These are phyloP conservation scores for Raphanus hybrid DNA, from an alignment of 441 rosid genomes.

Conservation along the genomic window DNA sequence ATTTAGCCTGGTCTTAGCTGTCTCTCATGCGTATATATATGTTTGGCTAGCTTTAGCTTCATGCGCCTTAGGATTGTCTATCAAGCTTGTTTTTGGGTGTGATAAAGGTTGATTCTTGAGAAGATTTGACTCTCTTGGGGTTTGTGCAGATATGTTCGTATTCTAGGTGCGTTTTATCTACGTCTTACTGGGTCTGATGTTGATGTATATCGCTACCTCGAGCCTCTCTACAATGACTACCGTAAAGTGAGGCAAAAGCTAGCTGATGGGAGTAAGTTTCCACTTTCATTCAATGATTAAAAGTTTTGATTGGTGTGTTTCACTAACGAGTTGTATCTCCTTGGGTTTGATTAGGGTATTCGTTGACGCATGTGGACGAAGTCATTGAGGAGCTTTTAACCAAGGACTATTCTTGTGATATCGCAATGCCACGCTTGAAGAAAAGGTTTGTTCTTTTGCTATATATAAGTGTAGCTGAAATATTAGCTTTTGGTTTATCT, in stretches of 20 bases:
- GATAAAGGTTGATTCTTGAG: constrained; percentile 13
- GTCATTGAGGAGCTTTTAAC: constrained; percentile 87
- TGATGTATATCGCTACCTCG: constrained; percentile 87
- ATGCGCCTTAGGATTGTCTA: too few relatives aligned
- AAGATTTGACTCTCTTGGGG: not conserved
- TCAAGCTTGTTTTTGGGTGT: not conserved
- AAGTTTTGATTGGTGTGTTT: not conserved
- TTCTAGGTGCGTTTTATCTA: constrained; percentile 88
- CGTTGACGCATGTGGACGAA: constrained; percentile 84
- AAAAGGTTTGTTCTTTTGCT: constrained; percentile 59
- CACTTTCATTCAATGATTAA: not conserved
- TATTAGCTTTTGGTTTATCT: constrained; percentile 3
- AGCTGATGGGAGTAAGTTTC: constrained; percentile 73
- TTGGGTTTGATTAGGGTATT: constrained; percentile 50
- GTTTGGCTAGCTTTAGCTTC: too few relatives aligned
- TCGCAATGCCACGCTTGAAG: constrained; percentile 88
- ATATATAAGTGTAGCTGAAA: not conserved
- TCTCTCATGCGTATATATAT: too few relatives aligned
- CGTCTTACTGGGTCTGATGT: constrained; percentile 84
- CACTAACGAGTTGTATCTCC: not conserved
- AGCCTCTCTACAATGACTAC: constrained; percentile 90
- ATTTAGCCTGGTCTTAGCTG: too few relatives aligned
- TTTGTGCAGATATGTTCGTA: constrained; percentile 71
- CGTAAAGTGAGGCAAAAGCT: constrained; percentile 69
- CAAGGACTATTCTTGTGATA: constrained; percentile 81